Evolutionary conservation across 257 asterid species (phyloP), one percentile per base, ranked within the genome.

Genomic region (Solanum etuberosum): DNA sequence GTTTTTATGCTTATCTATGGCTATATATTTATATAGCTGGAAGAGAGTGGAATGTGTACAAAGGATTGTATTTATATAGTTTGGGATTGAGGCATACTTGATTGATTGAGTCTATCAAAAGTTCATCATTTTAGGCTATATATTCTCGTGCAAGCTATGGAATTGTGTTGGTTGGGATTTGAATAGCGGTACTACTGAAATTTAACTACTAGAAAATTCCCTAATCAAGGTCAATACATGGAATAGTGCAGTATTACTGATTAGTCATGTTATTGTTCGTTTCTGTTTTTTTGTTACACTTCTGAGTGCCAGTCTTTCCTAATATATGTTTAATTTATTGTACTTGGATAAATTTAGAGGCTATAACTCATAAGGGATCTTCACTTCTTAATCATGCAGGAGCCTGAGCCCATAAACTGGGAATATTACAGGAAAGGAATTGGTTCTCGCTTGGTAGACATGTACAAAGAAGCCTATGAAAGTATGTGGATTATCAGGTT

Each of bases 341-440:
- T 2, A 27, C 38, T 4, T 80, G 61, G 42, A 42, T 43, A 18
- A 16, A 25, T 78, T 43, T 77, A 2, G 29, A 48, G 11, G 6
- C 27, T 42, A 38, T 81, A 48, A 80, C 1, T 0, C 29, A 2
- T 1, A 48, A 29, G 43, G 29, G 43, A 48, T 48, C 84, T 80
- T 80, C 3, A 13, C 84, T 83, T 89, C 85, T 51, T 54, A 6
- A 67, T 86, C 23, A 37, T 90, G 89, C 92, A 96, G 99, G 98
- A 96, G 89, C 98, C 99, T n/a, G 96, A 95, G 88, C 98, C 99
- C 70, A 87, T 96, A 87, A 95, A 96, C 90, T 96, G 99, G 99
- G 99, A 94, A 57, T 93, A 92, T 73, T 96, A 96, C 93, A 93
- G 99, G 86, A 95, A 95, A 91, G 98, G 98, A 89, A 93, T 96